phyloP scores from a whole-genome alignment of 768 basidiomycete genomes.

The Phylloporus arenicola region DNA sequence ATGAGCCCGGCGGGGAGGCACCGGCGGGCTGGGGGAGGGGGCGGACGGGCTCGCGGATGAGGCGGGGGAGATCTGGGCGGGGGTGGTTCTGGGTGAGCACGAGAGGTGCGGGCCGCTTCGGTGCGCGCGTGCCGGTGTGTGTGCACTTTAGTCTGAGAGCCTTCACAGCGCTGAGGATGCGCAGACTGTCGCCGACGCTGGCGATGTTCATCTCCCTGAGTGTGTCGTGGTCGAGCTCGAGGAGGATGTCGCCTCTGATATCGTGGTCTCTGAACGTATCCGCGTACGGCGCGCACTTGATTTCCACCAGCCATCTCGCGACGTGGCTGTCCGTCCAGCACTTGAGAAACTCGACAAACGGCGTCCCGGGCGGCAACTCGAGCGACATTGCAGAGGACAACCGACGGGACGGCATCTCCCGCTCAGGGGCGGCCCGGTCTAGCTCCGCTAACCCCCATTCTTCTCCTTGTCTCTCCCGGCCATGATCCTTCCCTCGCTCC shows the following conservation, averaged over 20 bases:
- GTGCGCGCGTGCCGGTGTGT: slow-evolving; percentile 23
- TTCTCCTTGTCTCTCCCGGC: background rate
- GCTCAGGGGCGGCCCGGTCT: slow-evolving; percentile 36
- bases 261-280: slow-evolving; percentile 77
- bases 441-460: background rate
- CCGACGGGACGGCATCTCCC: background rate
- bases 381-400: slow-evolving; percentile 27
- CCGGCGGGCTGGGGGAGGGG: slow-evolving; percentile 29
- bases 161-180: slow-evolving; percentile 84
- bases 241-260: slow-evolving; percentile 84
- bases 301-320: slow-evolving; percentile 71
- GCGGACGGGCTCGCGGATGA: slow-evolving; percentile 53
- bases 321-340: slow-evolving; percentile 73
- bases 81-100: slow-evolving; percentile 53
- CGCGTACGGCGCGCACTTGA: slow-evolving; percentile 67
- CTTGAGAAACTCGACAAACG: slow-evolving; percentile 57
- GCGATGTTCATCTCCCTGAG: slow-evolving; percentile 87
- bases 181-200: slow-evolving; percentile 87
- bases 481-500: slow-evolving; percentile 4
- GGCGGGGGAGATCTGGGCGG: slow-evolving; percentile 62
- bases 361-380: slow-evolving; percentile 55
- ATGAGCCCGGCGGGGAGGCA: slow-evolving; percentile 8
- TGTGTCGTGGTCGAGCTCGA: slow-evolving; percentile 84
- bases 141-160: slow-evolving; percentile 57
- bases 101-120: slow-evolving; percentile 73